Evolutionary conservation across 495 filamentous ascomycete species (phyloP).

Genomic region (Penicillium mononematosum): DNA sequence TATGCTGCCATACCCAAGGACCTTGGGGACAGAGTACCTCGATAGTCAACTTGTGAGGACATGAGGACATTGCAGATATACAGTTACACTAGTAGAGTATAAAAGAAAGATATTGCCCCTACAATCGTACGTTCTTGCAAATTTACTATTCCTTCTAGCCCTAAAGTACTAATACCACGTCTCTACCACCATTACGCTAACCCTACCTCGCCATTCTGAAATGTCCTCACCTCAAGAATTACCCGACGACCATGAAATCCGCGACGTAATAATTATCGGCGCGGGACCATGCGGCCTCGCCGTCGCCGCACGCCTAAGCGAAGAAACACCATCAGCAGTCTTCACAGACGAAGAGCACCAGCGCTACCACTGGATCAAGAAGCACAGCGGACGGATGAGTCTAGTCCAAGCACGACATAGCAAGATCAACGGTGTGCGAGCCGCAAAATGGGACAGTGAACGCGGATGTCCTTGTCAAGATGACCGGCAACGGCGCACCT

Average conservation of each 20-base stretch:
- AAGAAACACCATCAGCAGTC: constrained; percentile 60
- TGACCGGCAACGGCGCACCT: constrained; percentile 24
- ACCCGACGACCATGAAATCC: constrained; percentile 30
- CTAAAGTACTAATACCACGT: not conserved
- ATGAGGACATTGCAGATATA: constrained; percentile 29
- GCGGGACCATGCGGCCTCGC: constrained; percentile 63
- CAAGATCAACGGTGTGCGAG: constrained; percentile 33
- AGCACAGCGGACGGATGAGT: constrained; percentile 48
- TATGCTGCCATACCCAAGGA: constrained; percentile 26
- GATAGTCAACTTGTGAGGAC: constrained; percentile 25
- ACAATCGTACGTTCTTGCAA: not conserved
- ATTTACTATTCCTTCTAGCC: not conserved
- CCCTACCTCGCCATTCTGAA: not conserved
- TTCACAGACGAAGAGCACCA: constrained; percentile 68
- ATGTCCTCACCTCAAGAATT: constrained; percentile 4
- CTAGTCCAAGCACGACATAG: constrained; percentile 34
- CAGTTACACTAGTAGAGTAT: constrained; percentile 1
- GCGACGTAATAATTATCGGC: constrained; percentile 61
- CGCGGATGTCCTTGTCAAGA: constrained; percentile 16
- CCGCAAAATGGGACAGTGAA: constrained; percentile 31
- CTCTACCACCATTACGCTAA: not conserved
- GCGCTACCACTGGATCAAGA: constrained; percentile 63
- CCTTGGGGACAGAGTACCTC: constrained; percentile 44
- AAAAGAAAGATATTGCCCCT: not conserved
- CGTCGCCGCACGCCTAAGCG: constrained; percentile 57